A percentile compares a stretch with the other conserved stretches of the same genome.
These are phyloP conservation scores for Moesziomyces sp. DNA, from an alignment of 1,284 basidiomycete genomes.

Conservation along the genomic window DNA sequence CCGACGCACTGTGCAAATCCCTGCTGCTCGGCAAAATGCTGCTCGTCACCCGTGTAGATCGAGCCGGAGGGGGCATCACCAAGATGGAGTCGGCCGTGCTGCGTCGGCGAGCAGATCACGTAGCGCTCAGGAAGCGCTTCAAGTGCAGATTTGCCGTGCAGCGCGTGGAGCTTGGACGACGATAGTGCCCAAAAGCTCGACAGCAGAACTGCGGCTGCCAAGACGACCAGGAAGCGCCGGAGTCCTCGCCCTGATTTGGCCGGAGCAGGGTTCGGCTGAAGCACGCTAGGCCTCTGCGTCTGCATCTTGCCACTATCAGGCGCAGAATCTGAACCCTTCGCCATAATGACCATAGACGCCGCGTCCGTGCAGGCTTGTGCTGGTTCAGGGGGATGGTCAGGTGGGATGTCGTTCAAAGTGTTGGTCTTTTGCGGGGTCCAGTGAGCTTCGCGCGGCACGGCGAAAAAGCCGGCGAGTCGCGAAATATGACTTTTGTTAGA, in stretches of 20 bases:
- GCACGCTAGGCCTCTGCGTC: slow-evolving; percentile 1
- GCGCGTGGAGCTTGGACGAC: neutral
- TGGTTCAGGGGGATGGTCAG: neutral
- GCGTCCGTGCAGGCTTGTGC: neutral
- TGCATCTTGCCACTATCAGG: neutral
- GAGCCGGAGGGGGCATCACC: slow-evolving; percentile 4
- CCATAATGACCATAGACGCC: neutral
- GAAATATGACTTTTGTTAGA: slow-evolving; percentile 7
- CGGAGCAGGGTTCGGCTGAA: slow-evolving; percentile 12
- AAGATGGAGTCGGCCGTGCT: slow-evolving; percentile 16
- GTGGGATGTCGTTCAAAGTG: neutral
- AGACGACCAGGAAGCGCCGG: neutral
- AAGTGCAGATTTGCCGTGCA: slow-evolving; percentile 5
- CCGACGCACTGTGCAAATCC: slow-evolving; percentile 40
- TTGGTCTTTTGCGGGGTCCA: neutral
- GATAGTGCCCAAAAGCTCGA: slow-evolving; percentile 13
- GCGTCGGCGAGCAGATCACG: slow-evolving; percentile 27
- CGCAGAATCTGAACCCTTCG: neutral
- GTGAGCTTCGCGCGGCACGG: slow-evolving; percentile 1
- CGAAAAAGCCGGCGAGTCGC: slow-evolving; percentile 18
- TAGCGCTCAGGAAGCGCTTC: slow-evolving; percentile 17
- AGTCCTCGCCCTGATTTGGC: neutral
- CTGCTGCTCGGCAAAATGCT: slow-evolving; percentile 8
- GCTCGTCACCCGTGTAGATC: slow-evolving; percentile 43
- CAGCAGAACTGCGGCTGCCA: slow-evolving; percentile 11